Evolutionary conservation across 1,284 basidiomycete species (phyloP), one percentile per base, ranked within the genome.

Genomic region (Tilletia walkeri): DNA sequence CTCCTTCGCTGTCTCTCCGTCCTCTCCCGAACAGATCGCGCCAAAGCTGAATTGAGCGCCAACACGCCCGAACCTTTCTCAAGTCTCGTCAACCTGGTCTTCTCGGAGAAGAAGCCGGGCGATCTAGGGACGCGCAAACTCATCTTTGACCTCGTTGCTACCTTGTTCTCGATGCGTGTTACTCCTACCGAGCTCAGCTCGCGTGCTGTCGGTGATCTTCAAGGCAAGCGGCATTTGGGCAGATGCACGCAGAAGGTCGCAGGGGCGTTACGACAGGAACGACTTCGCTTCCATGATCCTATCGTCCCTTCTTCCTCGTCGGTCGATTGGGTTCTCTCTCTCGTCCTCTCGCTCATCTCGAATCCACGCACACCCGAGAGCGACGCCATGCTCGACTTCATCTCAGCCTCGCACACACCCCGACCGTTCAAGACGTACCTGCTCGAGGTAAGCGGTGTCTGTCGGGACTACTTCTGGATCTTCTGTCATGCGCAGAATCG

Each of bases 31-130:
- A 95, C 95, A 14, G 89, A 90, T 9, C 3, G 20, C 0, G 86
- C 87, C 45, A 84, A 85, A 66, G 72, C 76, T 39, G 93, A 94
- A 0, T 88, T 99, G 2, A 89, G 92, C 12, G 90, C 88, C 73
- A 89, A 89, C 34, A 91, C 90, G 67, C 94, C 95, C 0, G 89
- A 89, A 0, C 96, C 96, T 0, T 97, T 94, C 82, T 86, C 88
- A 1, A 90, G 93, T 71, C 87, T 99, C 9, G 87, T 94, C 14
- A 86, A 89, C 2, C 87, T 99, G 2, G 87, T 99, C 3, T 98
- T 93, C 84, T 95, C 93, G 1, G 95, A 97, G 86, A 98, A 98
- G 86, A 95, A 94, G 82, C 95, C 95, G 0, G 95, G 95, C 53
- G 95, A 99, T 68, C 87, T 98, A 2, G 87, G 89, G 1, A 92